These are phyloP conservation scores for Eucalyptus sp. DNA, from an alignment of 345 rosid genomes.

Conservation along the genomic window DNA sequence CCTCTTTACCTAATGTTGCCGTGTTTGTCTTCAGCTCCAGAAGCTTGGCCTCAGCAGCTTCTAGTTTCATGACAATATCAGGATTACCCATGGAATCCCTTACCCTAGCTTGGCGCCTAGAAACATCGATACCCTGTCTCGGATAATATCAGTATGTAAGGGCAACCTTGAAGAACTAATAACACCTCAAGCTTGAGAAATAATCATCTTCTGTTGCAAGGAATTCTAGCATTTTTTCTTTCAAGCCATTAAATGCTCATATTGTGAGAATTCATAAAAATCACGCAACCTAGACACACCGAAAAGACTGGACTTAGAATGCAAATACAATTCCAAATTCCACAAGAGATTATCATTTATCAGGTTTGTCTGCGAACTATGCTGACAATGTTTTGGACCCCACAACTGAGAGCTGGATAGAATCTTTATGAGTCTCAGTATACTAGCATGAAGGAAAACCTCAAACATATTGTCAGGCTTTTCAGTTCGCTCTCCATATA, in stretches of 20 bases:
- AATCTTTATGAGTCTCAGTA: background rate
- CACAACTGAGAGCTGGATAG: background rate
- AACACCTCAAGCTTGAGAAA: background rate
- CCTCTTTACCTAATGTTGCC: conserved; percentile 79
- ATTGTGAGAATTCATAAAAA: background rate
- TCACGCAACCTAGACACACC: background rate
- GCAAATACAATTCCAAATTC: background rate
- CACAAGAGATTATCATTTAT: background rate
- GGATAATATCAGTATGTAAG: conserved; percentile 5
- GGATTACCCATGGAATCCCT: conserved; percentile 65
- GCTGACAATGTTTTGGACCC: background rate
- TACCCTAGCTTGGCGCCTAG: conserved; percentile 74
- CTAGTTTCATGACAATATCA: conserved; percentile 63
- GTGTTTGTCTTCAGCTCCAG: conserved; percentile 74
- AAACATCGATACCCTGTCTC: conserved; percentile 82
- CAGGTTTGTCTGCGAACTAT: background rate
- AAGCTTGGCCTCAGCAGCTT: conserved; percentile 76
- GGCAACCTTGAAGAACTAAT: background rate
- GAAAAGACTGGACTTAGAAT: background rate
- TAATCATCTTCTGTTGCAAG: background rate
- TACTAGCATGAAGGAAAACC: background rate
- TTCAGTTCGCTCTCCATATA: background rate
- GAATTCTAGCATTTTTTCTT: background rate
- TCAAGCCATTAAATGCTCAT: background rate
- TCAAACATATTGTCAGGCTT: background rate